Evolutionary conservation across 495 filamentous ascomycete species (phyloP), one percentile per base, ranked within the genome.

Genomic region (Neurospora sp.): DNA sequence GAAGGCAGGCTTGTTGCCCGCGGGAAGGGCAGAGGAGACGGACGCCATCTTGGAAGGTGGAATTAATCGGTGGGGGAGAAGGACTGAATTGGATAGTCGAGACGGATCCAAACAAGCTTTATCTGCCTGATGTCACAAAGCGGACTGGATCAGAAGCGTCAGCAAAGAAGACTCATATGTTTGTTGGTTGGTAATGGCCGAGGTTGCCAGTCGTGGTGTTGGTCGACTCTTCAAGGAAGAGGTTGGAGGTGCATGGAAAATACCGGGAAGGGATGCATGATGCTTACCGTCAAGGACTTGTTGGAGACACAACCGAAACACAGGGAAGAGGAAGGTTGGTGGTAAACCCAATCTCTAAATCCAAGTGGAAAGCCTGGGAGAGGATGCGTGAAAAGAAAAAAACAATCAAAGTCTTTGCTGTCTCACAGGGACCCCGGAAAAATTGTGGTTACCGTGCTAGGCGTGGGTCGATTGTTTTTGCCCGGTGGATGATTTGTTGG

Each of bases 1-100:
- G 9, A 85, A 79, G 38, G 78, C 77, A 16, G 83, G 79, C 74
- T 80, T 81, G 78, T 81, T 82, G 74, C 79, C 77, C 72, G 78
- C 77, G 72, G 82, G 77, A 46, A 80, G 72, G 78, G 80, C 78
- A 71, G 80, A 79, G 37, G 82, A 75, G 39, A 80, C 75, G 69
- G 83, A 80, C 75, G 82, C 82, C 85, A 86, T 86, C 66, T 41
- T 80, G 74, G 11, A 14, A 70, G 7, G 18, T 41, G 62, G 31
- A 8, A 12, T 41, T 12, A 5, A 9, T 31, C 27, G 27, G 27
- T 31, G 27, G 27, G 27, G 27, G 41, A n/a, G 42, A 2, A 44
- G 7, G 20, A 23, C n/a, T 20, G 46, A 7, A 23, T 27, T 3
- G 20, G 11, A 54, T 20, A 54, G 46, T 54, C 46, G 46, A 27